Evolutionary conservation across 768 basidiomycete species (phyloP).

Genomic region (Pulveroboletus ravenelii): DNA sequence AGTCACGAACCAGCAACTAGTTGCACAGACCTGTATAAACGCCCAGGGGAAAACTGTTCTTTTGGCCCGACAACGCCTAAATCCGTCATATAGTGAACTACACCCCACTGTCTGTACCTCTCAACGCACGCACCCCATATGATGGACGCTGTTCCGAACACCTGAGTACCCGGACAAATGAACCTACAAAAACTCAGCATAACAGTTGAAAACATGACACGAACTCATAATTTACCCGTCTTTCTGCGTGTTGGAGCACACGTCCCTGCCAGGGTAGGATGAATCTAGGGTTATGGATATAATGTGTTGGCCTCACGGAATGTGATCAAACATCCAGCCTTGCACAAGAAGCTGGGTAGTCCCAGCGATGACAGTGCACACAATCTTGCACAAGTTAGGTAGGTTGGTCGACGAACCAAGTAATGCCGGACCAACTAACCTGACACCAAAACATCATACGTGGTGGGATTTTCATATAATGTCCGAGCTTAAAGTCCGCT

Average conservation of each 20-base stretch:
- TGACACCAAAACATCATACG: conserved; percentile 70
- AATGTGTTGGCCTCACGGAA: conserved; percentile 39
- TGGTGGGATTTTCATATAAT: conserved; percentile 61
- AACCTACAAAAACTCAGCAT: conserved; percentile 31
- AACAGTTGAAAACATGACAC: not conserved
- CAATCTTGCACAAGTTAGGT: conserved; percentile 35
- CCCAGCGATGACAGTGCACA: conserved; percentile 64
- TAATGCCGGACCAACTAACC: conserved; percentile 26
- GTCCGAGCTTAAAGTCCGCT: conserved; percentile 75
- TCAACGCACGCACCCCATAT: conserved; percentile 35
- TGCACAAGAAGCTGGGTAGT: conserved; percentile 75
- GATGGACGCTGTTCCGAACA: conserved; percentile 53
- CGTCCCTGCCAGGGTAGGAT: conserved; percentile 31
- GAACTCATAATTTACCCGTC: conserved; percentile 25
- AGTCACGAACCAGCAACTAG: not conserved
- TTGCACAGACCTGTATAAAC: conserved; percentile 52
- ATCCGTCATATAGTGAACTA: conserved; percentile 17
- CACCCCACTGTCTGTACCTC: not conserved
- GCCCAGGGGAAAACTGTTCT: conserved; percentile 49
- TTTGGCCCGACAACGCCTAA: conserved; percentile 66
- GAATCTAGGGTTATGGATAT: not conserved
- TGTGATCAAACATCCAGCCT: conserved; percentile 61
- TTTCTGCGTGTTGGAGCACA: conserved; percentile 43
- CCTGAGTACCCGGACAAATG: conserved; percentile 48
- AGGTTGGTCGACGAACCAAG: not conserved